Base-by-base conservation (phyloP, 305 asterid species). In the Monarda citriodora region DNA sequence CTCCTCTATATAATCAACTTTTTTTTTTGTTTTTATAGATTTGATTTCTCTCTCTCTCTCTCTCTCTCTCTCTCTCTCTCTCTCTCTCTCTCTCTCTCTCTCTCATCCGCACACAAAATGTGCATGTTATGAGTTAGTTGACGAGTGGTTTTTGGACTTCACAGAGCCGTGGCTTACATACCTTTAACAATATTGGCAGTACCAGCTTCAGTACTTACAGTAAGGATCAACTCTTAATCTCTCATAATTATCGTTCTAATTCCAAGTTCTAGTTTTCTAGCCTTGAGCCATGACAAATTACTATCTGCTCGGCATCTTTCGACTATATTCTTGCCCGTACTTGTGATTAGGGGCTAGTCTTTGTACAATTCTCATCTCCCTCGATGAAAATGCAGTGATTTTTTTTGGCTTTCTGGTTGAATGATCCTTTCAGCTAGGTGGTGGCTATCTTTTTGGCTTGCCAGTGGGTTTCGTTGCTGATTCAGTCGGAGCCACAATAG, bases 181-280 rank as follows among this genome's bases (percentile, higher is more conserved):
- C 96, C 99, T 53, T 68, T 91, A 56, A 94, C 99, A 12, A 76
- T 91, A 69, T 73, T 94, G 78, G 97, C 98, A 18, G 99, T 94
- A 66, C 99, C 99, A 67, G 99, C 99, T 74, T 91, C 98, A 62
- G 57, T 94, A 49, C 95, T 94, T 55, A 90, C 99, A 58, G 97
- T 94, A 81, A 72, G 76, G 70, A 74, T 67, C 40, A 12, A 34
- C 64, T 63, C 45, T 66, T 53, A 53, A 12, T 34, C 25, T 25
- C 47, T 63, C 45, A 15, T 63, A 7, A 34, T 42, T 50, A 34
- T 56, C 36, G 12, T 21, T 45, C 56, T 45, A 61, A 5, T 63
- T 60, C 36, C 15, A 18, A 31, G 61, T 65, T 64, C 46, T 34
- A 45, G 26, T 46, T 46, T 40, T 22, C 54, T 47, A 41, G 53